Base-by-base conservation (phyloP, 2,329 filamentous ascomycete species). In the Microdochium nivale region DNA sequence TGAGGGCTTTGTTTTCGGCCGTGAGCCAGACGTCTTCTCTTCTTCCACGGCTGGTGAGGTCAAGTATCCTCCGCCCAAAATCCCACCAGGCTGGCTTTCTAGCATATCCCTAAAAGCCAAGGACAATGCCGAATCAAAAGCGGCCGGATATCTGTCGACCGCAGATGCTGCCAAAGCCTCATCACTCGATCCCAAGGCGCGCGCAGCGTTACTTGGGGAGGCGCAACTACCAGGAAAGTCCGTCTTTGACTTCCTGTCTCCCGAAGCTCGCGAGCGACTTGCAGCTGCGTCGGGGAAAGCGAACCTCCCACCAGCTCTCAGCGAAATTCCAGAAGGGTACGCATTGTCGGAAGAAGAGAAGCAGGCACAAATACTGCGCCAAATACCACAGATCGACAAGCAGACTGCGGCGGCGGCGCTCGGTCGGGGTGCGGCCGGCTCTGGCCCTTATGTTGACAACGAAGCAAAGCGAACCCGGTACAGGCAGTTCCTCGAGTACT, bases 161-260 rank as follows among this genome's bases (percentile, higher is more conserved):
- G 77, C 87, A 35, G 88, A 94, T 53, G 87, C 87, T 1, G 90
- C 90, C 9, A 91, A 86, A 66, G 74, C 81, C 2, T 94, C 89
- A 0, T 81, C 76, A 1, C 76, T 95, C 9, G 83, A 95, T 64
- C 84, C 89, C 1, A 85, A 82, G 62, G 76, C 86, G 43, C 83
- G 94, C 55, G 91, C 90, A 13, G 83, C 83, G 3, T 75, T 95
- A 1, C 76, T 97, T 1, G 91, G 91, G 33, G 92, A 96, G 70
- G 76, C 81, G 37, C 79, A 82, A 33, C 73, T 97, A 0, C 91
- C 91, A 0, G 89, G 90, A 1, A 96, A 97, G 70, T 97, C 94
- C 0, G 84, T 99, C 2, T 99, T 97, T 66, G 91, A 97, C 68
- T 99, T 88, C 67, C 78, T 99, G 57, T 88, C 88, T 0, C 77